phyloP scores from a whole-genome alignment of 345 rosid species.

The Eucalyptus lansdowneana region DNA sequence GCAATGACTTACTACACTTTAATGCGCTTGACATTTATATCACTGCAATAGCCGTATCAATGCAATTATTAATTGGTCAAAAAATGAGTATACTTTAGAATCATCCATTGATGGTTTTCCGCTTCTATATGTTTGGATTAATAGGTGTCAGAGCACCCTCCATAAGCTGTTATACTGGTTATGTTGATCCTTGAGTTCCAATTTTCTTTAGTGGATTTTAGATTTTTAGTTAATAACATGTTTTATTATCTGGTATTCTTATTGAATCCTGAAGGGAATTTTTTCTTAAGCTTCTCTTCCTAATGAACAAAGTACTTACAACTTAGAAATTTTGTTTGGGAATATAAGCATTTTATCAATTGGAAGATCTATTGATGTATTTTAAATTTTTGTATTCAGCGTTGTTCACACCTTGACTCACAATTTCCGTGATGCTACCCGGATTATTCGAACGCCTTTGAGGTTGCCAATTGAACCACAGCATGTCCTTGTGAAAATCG shows the following conservation, averaged over 20 bases:
- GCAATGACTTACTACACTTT: neutral
- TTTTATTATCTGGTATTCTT: neutral
- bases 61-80: neutral
- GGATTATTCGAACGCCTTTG: conserved; percentile 31
- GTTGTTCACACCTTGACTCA: conserved; percentile 81
- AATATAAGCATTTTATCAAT: neutral
- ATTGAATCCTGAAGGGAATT: neutral
- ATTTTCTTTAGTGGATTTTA: neutral
- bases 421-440: conserved; percentile 80
- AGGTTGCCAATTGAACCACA: conserved; percentile 53
- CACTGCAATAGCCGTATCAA: neutral
- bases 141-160: neutral
- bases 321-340: neutral
- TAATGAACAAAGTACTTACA: neutral
- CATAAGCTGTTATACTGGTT: neutral
- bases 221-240: neutral
- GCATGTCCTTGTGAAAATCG: conserved; percentile 71
- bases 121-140: neutral
- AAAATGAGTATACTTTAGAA: neutral
- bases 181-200: neutral
- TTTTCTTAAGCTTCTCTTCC: neutral
- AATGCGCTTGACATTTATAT: neutral
- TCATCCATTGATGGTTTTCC: neutral
- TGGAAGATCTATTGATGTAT: neutral
- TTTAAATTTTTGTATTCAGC: conserved; percentile 30